phyloP scores from a whole-genome alignment of 352 stramenopile genomes.

The Phytopythium ostracodes region DNA sequence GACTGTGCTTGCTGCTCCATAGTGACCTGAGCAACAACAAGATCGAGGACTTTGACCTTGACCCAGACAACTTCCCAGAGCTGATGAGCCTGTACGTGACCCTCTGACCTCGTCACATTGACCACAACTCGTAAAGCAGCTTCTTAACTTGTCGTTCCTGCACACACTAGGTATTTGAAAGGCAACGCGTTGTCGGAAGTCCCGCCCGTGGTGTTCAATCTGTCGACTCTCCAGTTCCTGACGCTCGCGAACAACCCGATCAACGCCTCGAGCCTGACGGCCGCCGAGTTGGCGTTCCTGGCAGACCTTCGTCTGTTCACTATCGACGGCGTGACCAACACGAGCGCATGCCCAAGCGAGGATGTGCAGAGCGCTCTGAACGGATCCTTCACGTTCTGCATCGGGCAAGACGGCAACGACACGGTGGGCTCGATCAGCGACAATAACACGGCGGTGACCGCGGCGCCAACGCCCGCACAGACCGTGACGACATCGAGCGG shows the following conservation, averaged over 20 bases:
- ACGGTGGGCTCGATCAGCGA: constrained; percentile 2
- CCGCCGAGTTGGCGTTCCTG: constrained; percentile 50
- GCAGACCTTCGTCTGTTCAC: constrained; percentile 39
- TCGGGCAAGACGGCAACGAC: constrained; percentile 12
- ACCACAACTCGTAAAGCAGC: not conserved
- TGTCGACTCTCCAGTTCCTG: constrained; percentile 45
- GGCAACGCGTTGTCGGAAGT: constrained; percentile 43
- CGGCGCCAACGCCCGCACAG: constrained; percentile 7
- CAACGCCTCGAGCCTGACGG: constrained; percentile 42
- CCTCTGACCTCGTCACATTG: not conserved
- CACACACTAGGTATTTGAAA: constrained; percentile 29
- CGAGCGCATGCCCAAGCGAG: constrained; percentile 41
- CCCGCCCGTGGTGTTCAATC: constrained; percentile 49
- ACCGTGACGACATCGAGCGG: constrained; percentile 13
- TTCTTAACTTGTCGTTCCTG: not conserved
- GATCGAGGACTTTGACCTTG: constrained; percentile 31
- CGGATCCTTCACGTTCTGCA: constrained; percentile 58
- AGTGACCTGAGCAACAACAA: constrained; percentile 46
- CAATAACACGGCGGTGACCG: constrained; percentile 18
- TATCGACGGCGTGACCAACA: constrained; percentile 50
- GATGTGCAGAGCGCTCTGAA: constrained; percentile 41
- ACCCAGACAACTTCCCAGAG: constrained; percentile 34
- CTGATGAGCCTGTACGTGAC: constrained; percentile 38
- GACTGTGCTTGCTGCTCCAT: constrained; percentile 3
- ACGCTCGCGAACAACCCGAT: constrained; percentile 47